Conservation (phyloP, 2,329 filamentous ascomycete genomes). For the Neurospora sp. region DNA sequence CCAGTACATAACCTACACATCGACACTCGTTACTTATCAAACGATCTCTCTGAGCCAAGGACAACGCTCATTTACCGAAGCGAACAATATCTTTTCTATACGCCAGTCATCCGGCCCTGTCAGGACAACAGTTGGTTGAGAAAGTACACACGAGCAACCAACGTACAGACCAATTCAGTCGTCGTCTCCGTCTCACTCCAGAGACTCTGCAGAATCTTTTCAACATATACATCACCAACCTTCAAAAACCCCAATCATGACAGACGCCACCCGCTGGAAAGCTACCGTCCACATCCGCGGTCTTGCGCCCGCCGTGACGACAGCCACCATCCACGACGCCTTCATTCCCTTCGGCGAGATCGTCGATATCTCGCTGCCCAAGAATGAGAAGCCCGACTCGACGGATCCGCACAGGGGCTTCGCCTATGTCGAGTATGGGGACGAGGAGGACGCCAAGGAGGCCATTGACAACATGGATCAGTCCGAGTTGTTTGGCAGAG, state of each 20-base stretch:
- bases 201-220: not conserved
- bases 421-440: slow-evolving; percentile 91
- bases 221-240: not conserved
- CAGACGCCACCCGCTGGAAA: slow-evolving; percentile 75
- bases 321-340: slow-evolving; percentile 69
- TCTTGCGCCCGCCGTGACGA: slow-evolving; percentile 68
- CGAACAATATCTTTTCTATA: not conserved
- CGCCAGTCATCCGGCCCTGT: not conserved
- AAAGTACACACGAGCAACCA: not conserved
- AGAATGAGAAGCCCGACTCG: slow-evolving; percentile 71
- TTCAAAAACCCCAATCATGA: slow-evolving; percentile 43
- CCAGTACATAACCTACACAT: not conserved
- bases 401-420: slow-evolving; percentile 81
- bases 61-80: not conserved
- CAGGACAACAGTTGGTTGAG: not conserved
- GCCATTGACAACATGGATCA: slow-evolving; percentile 99
- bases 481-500: slow-evolving; percentile 83
- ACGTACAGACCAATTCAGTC: too few species aligned
- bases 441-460: slow-evolving; percentile 75
- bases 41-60: not conserved
- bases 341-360: slow-evolving; percentile 98
- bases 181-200: not conserved
- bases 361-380: slow-evolving; percentile 79
- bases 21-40: not conserved
- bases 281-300: slow-evolving; percentile 89